Base-by-base conservation (phyloP, 2,329 filamentous ascomycete genomes). In the Fusarium sp. region DNA sequence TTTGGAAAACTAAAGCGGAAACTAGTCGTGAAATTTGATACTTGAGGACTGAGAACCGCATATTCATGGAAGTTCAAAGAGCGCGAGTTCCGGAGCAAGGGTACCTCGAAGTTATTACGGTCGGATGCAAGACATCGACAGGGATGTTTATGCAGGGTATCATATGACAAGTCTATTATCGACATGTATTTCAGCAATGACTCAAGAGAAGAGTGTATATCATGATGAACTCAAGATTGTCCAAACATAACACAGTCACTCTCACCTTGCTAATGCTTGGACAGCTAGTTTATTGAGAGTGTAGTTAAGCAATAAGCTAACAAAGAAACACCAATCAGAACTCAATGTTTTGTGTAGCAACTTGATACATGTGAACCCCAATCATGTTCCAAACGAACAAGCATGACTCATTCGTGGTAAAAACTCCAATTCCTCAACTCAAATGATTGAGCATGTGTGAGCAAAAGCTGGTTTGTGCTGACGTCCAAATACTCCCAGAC, bases 301-400 rank as follows among this genome's bases (percentile, higher is more conserved):
- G 16, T 37, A 40, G 19, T 11, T 42, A 16, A n/a, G 52, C 25
- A 44, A 53, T 32, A 58, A 57, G 23, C 54, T 50, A 50, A 28
- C 19, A 47, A 54, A 53, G 38, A 18, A 10, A 28, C n/a, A 43
- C 46, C 44, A 67, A 60, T 60, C 59, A 53, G 13, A 35, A 69
- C 44, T 69, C 59, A 64, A 64, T 37, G 21, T 23, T 35, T 33
- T 15, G 33, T 23, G 30, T 21, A 18, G 30, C 35, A 63, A 57
- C 52, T 30, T 46, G 62, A 16, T 32, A 46, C 25, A 67, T 25
- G 9, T 19, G 16, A 54, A 37, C 21, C 35, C 21, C 21, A 50
- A 47, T 23, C 25, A 42, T 23, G 30, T 50, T 18, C 33, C 33
- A 50, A 52, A 21, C 33, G 7, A 53, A 37, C 37, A 58, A 15